phyloP scores from a whole-genome alignment of 768 basidiomycete genomes.

The Calocera cornea region DNA sequence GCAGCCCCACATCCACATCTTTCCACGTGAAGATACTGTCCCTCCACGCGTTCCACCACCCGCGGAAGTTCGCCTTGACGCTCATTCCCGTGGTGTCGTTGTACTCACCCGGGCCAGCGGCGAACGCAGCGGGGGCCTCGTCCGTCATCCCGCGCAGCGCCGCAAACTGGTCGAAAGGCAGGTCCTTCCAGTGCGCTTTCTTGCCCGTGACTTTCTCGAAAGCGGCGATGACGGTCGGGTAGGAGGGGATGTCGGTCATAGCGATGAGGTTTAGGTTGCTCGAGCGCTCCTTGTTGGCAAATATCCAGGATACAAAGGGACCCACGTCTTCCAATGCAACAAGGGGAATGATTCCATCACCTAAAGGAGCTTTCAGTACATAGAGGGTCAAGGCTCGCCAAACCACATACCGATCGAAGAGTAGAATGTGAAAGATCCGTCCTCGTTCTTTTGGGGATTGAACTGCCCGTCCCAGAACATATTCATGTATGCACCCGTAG shows the following conservation, averaged over 20 bases:
- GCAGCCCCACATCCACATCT: constrained; percentile 31
- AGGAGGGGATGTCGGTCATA: constrained; percentile 28
- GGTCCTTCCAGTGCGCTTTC: constrained; percentile 24
- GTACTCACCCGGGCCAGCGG: constrained; percentile 23
- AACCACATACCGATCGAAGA: constrained; percentile 19
- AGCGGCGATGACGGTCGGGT: constrained; percentile 27
- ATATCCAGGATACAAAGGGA: neutral
- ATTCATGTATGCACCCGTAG: neutral
- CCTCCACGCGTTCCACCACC: constrained; percentile 33
- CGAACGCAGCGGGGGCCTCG: constrained; percentile 1
- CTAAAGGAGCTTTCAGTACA: no score
- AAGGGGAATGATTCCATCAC: neutral
- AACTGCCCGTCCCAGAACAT: constrained; percentile 23
- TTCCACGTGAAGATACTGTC: constrained; percentile 34
- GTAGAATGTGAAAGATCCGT: constrained; percentile 32
- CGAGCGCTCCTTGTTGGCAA: constrained; percentile 15
- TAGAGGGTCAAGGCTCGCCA: neutral
- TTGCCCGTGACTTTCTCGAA: constrained; percentile 30
- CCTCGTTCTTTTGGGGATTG: constrained; percentile 26
- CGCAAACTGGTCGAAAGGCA: constrained; percentile 27
- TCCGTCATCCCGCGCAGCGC: constrained; percentile 16
- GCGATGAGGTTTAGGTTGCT: constrained; percentile 28
- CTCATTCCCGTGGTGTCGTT: constrained; percentile 25
- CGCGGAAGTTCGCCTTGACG: constrained; percentile 30
- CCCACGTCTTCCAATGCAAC: neutral